phyloP scores from a whole-genome alignment of 495 filamentous ascomycete genomes.

The Neurospora sp. region DNA sequence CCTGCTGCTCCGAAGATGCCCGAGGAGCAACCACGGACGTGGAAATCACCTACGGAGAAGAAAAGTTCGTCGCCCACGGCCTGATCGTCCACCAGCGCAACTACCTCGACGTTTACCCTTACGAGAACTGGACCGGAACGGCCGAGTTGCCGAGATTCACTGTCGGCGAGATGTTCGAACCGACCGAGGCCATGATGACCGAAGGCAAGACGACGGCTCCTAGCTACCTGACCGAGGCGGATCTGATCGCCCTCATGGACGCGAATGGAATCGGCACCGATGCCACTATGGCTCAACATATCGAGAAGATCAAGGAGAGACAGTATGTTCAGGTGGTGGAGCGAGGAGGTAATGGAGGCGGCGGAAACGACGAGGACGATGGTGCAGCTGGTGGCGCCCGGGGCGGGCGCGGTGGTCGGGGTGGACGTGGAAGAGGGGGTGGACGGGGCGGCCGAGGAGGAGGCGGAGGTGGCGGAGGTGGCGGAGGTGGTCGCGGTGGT shows the following conservation, averaged over 20 bases:
- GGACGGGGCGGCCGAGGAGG: conserved; percentile 30
- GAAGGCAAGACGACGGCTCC: conserved; percentile 82
- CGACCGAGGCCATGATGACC: conserved; percentile 77
- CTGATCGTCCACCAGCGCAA: conserved; percentile 82
- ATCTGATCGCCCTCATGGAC: conserved; percentile 97
- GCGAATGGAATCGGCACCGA: conserved; percentile 97
- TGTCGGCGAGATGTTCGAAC: conserved; percentile 70
- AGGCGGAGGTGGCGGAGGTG: conserved; percentile 28
- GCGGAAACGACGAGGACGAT: conserved; percentile 15
- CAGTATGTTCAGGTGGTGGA: conserved; percentile 64
- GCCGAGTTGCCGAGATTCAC: conserved; percentile 70
- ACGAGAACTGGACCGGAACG: conserved; percentile 90
- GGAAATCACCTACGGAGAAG: conserved; percentile 76
- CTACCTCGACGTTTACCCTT: conserved; percentile 90
- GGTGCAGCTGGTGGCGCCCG: conserved; percentile 26
- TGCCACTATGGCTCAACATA: conserved; percentile 98
- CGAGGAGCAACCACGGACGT: conserved; percentile 73
- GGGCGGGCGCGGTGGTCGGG: conserved; percentile 29
- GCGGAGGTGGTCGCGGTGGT: conserved; percentile 38
- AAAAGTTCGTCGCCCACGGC: conserved; percentile 69
- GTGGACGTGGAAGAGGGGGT: conserved; percentile 28
- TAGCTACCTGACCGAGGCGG: conserved; percentile 84
- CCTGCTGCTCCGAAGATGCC: conserved; percentile 93
- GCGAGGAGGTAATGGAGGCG: conserved; percentile 30
- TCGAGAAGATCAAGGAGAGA: conserved; percentile 84